Evolutionary conservation across 2,329 filamentous ascomycete species (phyloP).

Genomic region (Trichoderma koningii): DNA sequence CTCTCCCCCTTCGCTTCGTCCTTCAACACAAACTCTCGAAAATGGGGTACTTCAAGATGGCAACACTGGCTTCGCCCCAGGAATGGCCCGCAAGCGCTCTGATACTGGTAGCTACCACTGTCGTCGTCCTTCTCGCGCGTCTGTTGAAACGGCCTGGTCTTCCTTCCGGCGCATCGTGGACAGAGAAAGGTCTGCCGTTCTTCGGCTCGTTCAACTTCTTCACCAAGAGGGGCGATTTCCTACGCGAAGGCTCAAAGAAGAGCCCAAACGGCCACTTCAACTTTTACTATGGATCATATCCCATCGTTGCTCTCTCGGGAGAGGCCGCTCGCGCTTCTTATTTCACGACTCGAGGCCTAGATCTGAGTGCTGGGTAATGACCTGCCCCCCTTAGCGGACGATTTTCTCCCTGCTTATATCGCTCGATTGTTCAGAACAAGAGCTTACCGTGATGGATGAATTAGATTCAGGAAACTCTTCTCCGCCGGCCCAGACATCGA

Average conservation of each 20-base stretch:
- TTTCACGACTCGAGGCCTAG: slow-evolving; percentile 48
- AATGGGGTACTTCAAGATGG: slow-evolving; percentile 14
- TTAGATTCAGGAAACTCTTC: slow-evolving; percentile 41
- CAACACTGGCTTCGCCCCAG: slow-evolving; percentile 21
- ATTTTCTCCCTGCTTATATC: not conserved
- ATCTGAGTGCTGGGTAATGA: slow-evolving; percentile 47
- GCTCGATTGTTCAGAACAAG: not conserved
- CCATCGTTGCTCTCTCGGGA: slow-evolving; percentile 49
- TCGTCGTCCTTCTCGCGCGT: slow-evolving; percentile 18
- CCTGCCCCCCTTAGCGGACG: too few relatives aligned
- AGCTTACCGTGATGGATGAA: slow-evolving; percentile 23
- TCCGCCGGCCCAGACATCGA: slow-evolving; percentile 36
- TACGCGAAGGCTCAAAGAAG: slow-evolving; percentile 37
- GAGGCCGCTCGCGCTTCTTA: slow-evolving; percentile 46
- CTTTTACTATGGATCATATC: slow-evolving; percentile 50
- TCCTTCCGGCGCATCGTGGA: slow-evolving; percentile 33
- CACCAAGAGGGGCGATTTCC: slow-evolving; percentile 49
- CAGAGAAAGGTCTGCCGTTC: slow-evolving; percentile 43
- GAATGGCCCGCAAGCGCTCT: slow-evolving; percentile 26
- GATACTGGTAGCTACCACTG: slow-evolving; percentile 19
- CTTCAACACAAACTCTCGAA: not conserved
- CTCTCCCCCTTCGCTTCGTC: not conserved
- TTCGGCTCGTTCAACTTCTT: slow-evolving; percentile 51
- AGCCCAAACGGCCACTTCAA: slow-evolving; percentile 49
- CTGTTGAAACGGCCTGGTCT: slow-evolving; percentile 30